Evolutionary conservation across 495 filamentous ascomycete species (phyloP).

Genomic region (Pyronema omphalodes): DNA sequence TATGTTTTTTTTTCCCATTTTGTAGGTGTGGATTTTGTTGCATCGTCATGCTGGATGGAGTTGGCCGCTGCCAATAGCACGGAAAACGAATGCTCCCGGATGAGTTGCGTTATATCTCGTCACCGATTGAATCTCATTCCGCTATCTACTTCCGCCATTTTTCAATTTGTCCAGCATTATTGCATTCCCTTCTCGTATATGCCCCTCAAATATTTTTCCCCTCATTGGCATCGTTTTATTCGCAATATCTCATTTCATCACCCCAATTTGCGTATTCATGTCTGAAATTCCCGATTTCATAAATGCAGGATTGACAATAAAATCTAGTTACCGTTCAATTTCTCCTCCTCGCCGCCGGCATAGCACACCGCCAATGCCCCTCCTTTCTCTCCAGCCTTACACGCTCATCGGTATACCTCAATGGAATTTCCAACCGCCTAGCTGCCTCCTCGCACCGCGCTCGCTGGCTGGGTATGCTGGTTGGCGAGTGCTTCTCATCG

Average conservation of each 20-base stretch:
- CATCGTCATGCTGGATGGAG: not conserved
- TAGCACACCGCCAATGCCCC: constrained; percentile 43
- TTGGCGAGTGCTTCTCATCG: constrained; percentile 62
- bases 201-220: too few relatives aligned
- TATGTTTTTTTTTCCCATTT: constrained; percentile 25
- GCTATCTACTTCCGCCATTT: too few relatives aligned
- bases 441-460: constrained; percentile 52
- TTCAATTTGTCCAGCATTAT: too few relatives aligned
- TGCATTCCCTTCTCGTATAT: not conserved
- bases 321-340: constrained; percentile 55
- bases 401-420: constrained; percentile 53
- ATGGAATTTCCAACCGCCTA: constrained; percentile 72
- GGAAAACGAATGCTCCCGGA: not conserved
- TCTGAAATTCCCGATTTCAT: too few relatives aligned
- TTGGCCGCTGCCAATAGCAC: not conserved
- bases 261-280: not conserved
- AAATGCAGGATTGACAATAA: not conserved
- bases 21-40: not conserved
- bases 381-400: constrained; percentile 43
- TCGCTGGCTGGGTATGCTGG: constrained; percentile 74
- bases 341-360: constrained; percentile 59
- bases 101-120: not conserved
- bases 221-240: not conserved
- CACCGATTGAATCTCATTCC: too few relatives aligned
- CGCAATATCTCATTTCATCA: not conserved